Conservation (phyloP, 768 basidiomycete species). For the Lepiota venenata region DNA sequence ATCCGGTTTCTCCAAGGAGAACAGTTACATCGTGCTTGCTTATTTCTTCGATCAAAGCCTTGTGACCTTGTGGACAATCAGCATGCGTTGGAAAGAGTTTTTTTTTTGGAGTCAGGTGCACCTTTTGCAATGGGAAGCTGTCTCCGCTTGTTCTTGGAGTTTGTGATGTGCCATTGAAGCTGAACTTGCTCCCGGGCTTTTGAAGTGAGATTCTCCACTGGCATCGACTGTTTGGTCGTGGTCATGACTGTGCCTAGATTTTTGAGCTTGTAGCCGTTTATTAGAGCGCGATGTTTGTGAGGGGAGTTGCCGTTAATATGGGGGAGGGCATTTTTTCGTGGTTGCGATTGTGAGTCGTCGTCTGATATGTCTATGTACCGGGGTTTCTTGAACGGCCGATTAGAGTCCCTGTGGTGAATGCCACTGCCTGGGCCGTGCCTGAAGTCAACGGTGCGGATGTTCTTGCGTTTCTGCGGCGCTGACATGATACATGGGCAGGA, state of each 20-base stretch:
- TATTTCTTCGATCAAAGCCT: slow-evolving; percentile 72
- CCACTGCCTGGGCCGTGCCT: slow-evolving; percentile 2
- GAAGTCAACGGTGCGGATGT: slow-evolving; percentile 5
- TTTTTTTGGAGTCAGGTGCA: slow-evolving; percentile 24
- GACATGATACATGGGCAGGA: slow-evolving; percentile 15
- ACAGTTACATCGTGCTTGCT: slow-evolving; percentile 79
- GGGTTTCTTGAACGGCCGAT: slow-evolving; percentile 22
- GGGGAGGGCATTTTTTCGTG: slow-evolving; percentile 19
- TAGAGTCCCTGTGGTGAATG: background rate
- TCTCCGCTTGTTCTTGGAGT: slow-evolving; percentile 64
- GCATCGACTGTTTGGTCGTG: slow-evolving; percentile 1
- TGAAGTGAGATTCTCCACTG: slow-evolving; percentile 13
- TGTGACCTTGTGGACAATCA: slow-evolving; percentile 52
- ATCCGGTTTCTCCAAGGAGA: slow-evolving; percentile 94
- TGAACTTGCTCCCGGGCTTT: slow-evolving; percentile 22
- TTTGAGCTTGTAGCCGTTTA: slow-evolving; percentile 28
- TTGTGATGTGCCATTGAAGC: slow-evolving; percentile 19
- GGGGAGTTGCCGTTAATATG: slow-evolving; percentile 25
- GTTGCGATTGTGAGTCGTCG: slow-evolving; percentile 30
- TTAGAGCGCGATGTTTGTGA: background rate
- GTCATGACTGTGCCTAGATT: slow-evolving; percentile 25
- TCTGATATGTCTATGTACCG: slow-evolving; percentile 36
- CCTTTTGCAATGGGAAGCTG: slow-evolving; percentile 81
- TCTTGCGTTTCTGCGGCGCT: slow-evolving; percentile 5
- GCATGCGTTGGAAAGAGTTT: background rate